Base-by-base conservation (phyloP, 2,329 filamentous ascomycete genomes). In the Hypoxylon sp. region DNA sequence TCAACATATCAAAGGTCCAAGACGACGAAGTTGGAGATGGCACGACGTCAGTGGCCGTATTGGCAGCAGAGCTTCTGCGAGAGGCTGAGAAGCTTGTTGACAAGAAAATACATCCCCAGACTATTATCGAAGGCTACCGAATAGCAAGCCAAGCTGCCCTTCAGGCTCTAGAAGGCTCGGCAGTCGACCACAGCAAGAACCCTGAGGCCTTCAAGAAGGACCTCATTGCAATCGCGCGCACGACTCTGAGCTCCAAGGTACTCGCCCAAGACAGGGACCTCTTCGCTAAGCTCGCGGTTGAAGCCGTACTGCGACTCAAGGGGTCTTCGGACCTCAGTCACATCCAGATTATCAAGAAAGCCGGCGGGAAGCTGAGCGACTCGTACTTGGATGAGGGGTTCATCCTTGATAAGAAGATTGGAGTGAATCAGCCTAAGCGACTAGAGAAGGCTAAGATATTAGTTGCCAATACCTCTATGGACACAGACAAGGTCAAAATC, bases 401-500 rank as follows among this genome's bases (percentile, higher is more conserved):
- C 84, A 98, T 99, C 78, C 86, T 99, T 60, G 96, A 99, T 85
- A 99, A 99, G 88, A 97, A 95, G 85, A 97, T 99, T 73, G 96
- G 96, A 74, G 95, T 98, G 65, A 98, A 98, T 85, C 96, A 99
- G 82, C 96, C 96, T 60, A 98, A 98, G 87, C 88, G 94, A 65
- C 86, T 99, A 77, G 95, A 98, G 81, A 98, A 99, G 80, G 96
- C 95, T 73, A 99, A 98, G 86, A 99, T 99, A 73, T 83, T 99
- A 62, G 93, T 99, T 21, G 96, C 96, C 71, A 99, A 99, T 84
- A 99, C 96, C 8, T 92, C 94, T 11, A 99, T 99, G 96, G 96
- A 99, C 82, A 99, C 96, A 37, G 96, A 99, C 84, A 99, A 99
- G 87, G 93, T 99, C 85, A 99, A 99, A 88, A 98, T 99, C 77